These are phyloP conservation scores for Corymbia citriodora DNA, from an alignment of 441 rosid species.

Conservation along the genomic window DNA sequence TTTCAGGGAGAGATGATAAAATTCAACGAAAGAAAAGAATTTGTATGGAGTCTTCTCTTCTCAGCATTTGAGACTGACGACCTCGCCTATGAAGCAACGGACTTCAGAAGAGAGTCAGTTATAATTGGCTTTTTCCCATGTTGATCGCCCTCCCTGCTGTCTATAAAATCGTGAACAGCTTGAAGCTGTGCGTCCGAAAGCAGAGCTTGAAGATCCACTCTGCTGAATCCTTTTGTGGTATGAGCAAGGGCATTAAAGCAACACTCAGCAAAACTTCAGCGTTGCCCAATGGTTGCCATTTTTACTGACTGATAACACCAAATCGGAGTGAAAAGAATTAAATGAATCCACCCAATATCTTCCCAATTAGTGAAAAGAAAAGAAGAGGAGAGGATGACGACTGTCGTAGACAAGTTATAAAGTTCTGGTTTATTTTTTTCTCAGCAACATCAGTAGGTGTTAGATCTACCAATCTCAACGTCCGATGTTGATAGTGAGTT, in stretches of 20 bases:
- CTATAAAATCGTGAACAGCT: slow-evolving; percentile 8
- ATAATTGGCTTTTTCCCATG: slow-evolving; percentile 57
- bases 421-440: too few species aligned
- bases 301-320: not conserved
- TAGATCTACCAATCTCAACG: not conserved
- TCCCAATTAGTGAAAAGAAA: not conserved
- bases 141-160: slow-evolving; percentile 7
- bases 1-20: too few species aligned
- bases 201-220: slow-evolving; percentile 96
- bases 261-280: not conserved
- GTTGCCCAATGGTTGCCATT: not conserved
- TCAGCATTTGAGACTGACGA: too few species aligned
- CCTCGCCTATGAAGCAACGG: too few species aligned
- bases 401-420: too few species aligned
- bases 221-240: slow-evolving; percentile 58
- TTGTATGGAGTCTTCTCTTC: slow-evolving; percentile 60
- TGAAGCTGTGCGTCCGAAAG: slow-evolving; percentile 90
- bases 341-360: not conserved
- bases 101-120: slow-evolving; percentile 51
- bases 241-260: slow-evolving; percentile 16
- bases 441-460: not conserved
- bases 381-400: too few species aligned
- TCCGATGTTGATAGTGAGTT: not conserved
- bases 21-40: too few species aligned
- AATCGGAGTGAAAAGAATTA: too few species aligned